These are phyloP conservation scores for Vaccinium vitisidaea DNA, from an alignment of 148 eudicot genomes.

Conservation along the genomic window DNA sequence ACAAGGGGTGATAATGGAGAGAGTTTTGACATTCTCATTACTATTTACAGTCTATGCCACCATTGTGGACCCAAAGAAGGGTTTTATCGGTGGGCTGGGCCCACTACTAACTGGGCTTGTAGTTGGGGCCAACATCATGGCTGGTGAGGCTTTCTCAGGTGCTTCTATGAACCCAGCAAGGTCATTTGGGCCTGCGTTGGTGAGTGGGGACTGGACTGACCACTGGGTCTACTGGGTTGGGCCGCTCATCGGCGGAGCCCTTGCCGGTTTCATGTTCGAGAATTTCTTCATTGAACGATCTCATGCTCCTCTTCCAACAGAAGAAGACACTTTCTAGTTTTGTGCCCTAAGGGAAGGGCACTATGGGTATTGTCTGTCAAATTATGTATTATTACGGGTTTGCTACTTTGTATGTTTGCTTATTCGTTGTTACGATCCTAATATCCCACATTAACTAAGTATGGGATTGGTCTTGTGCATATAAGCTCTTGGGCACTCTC, in stretches of 20 bases:
- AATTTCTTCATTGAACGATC: slow-evolving; percentile 69
- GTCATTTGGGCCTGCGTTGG: slow-evolving; percentile 88
- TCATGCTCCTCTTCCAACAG: slow-evolving; percentile 56
- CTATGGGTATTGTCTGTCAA: not conserved
- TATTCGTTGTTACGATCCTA: too few species aligned
- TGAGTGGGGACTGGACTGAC: slow-evolving; percentile 73
- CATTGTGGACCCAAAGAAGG: slow-evolving; percentile 87
- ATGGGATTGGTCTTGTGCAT: too few species aligned
- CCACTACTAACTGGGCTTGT: slow-evolving; percentile 78
- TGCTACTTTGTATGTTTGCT: not conserved
- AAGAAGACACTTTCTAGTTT: slow-evolving; percentile 44
- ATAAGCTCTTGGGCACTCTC: too few species aligned
- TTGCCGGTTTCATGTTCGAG: slow-evolving; percentile 77
- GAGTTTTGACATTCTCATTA: slow-evolving; percentile 75
- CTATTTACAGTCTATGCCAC: slow-evolving; percentile 88
- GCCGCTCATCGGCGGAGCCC: slow-evolving; percentile 84
- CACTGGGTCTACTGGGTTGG: slow-evolving; percentile 98
- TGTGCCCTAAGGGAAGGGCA: not conserved
- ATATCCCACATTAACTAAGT: too few species aligned
- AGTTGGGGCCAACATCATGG: slow-evolving; percentile 85
- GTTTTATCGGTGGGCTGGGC: slow-evolving; percentile 66
- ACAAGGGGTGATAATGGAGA: slow-evolving; percentile 83
- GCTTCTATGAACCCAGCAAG: slow-evolving; percentile 99
- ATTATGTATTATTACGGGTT: not conserved
- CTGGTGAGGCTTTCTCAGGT: slow-evolving; percentile 81